Percentiles rank a stretch among this genome's conserved stretches.
Conservation (phyloP, 805 yeast species). For the Yamadazyma scolyti region DNA sequence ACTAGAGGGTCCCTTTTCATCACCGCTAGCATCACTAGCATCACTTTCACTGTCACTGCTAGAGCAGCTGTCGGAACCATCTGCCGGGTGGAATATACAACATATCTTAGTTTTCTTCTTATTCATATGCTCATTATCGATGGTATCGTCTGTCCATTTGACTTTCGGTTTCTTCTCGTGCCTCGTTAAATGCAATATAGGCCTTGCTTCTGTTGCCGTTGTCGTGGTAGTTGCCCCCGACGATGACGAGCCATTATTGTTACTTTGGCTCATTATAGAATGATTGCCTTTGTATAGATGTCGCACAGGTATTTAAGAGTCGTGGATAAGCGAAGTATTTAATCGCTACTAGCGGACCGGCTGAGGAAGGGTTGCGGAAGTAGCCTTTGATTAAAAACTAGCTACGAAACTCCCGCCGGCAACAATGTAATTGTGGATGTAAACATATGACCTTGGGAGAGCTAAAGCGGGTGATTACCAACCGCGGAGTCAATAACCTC, state of each 20-base stretch:
- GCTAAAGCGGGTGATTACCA: too few species aligned
- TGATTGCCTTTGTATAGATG: too few species aligned
- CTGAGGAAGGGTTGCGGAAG: too few species aligned
- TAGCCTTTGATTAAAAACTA: too few species aligned
- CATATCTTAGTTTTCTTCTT: constrained; percentile 91
- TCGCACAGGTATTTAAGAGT: too few species aligned
- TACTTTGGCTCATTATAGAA: too few species aligned
- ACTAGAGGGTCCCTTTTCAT: constrained; percentile 6
- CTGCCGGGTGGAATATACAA: constrained; percentile 80
- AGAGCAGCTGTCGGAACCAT: constrained; percentile 41
- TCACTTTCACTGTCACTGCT: constrained; percentile 30
- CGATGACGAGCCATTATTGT: background rate
- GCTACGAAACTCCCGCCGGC: too few species aligned
- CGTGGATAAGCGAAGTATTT: too few species aligned
- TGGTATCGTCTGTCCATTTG: constrained; percentile 78
- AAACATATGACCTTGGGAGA: too few species aligned
- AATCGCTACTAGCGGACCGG: too few species aligned
- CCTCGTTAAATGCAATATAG: constrained; percentile 7
- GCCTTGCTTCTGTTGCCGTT: constrained; percentile 1
- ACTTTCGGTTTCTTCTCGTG: constrained; percentile 48
- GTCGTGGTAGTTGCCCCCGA: constrained; percentile 1
- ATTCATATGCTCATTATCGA: constrained; percentile 87
- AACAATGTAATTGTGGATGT: too few species aligned
- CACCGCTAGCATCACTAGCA: constrained; percentile 18
- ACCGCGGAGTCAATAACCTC: too few species aligned